phyloP scores from a whole-genome alignment of 1,139 yeast genomes.

The Nakaseomyces sp. region DNA sequence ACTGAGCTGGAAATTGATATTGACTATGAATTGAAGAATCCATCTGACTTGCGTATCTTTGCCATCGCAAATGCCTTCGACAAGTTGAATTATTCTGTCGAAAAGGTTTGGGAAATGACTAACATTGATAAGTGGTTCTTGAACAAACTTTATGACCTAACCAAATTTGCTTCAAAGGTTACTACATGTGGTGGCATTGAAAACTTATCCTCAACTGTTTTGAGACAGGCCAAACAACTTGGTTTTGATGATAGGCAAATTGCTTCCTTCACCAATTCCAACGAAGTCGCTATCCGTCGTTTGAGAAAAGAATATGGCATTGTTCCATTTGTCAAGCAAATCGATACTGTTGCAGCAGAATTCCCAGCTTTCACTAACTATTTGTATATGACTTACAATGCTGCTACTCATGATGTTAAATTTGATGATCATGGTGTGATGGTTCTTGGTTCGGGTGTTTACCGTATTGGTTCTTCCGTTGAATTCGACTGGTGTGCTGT shows the following conservation, averaged over 20 bases:
- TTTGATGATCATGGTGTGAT: slow-evolving; percentile 83
- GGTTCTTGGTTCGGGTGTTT: slow-evolving; percentile 91
- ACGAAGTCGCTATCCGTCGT: slow-evolving; percentile 89
- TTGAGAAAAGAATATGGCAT: slow-evolving; percentile 83
- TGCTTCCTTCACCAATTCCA: slow-evolving; percentile 81
- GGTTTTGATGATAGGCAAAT: slow-evolving; percentile 97
- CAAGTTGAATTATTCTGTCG: slow-evolving; percentile 74
- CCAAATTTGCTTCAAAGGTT: slow-evolving; percentile 58
- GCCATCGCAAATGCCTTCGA: slow-evolving; percentile 91
- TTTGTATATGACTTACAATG: slow-evolving; percentile 91
- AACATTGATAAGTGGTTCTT: slow-evolving; percentile 97
- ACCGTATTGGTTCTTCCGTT: slow-evolving; percentile 90
- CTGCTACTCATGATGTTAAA: slow-evolving; percentile 74
- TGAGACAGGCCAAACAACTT: slow-evolving; percentile 88
- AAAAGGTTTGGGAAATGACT: slow-evolving; percentile 84
- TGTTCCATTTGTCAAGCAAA: slow-evolving; percentile 90
- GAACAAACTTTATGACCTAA: slow-evolving; percentile 69
- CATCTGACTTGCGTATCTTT: slow-evolving; percentile 92
- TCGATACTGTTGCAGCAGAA: slow-evolving; percentile 98
- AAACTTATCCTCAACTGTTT: slow-evolving; percentile 47
- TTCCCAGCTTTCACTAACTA: slow-evolving; percentile 97
- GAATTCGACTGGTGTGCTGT: slow-evolving; percentile 98
- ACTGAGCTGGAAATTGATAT: slow-evolving; percentile 86
- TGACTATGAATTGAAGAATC: slow-evolving; percentile 85
- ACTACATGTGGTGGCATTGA: slow-evolving; percentile 53